These are phyloP conservation scores for Yarrowia porcina DNA, from an alignment of 805 yeast genomes.

Conservation along the genomic window DNA sequence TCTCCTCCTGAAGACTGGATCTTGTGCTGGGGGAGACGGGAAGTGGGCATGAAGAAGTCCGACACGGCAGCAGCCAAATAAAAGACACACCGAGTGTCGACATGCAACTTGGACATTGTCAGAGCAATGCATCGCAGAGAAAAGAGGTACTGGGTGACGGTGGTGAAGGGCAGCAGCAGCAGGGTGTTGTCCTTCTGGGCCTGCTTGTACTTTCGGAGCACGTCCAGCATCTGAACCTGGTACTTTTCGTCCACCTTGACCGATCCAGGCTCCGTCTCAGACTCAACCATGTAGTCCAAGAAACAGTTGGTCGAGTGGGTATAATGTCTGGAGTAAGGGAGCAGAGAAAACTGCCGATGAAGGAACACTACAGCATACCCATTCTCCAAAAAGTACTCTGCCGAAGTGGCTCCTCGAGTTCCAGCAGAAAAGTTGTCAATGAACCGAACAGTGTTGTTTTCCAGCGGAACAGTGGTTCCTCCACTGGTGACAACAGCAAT, in stretches of 20 bases:
- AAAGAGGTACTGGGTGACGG: slow-evolving; percentile 89
- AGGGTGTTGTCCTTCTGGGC: slow-evolving; percentile 53
- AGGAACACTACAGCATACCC: slow-evolving; percentile 92
- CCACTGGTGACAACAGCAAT: slow-evolving; percentile 90
- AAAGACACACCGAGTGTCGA: slow-evolving; percentile 52
- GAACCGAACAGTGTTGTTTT: slow-evolving; percentile 92
- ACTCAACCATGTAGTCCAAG: slow-evolving; percentile 69
- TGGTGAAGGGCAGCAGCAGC: slow-evolving; percentile 83
- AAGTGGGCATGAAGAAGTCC: slow-evolving; percentile 87
- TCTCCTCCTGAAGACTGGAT: slow-evolving; percentile 83
- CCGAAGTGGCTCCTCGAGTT: slow-evolving; percentile 94
- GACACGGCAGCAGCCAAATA: slow-evolving; percentile 97
- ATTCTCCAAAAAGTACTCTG: slow-evolving; percentile 79
- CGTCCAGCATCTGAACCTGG: slow-evolving; percentile 57
- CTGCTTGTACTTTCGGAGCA: slow-evolving; percentile 48
- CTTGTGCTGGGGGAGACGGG: slow-evolving; percentile 87
- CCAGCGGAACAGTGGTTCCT: slow-evolving; percentile 97
- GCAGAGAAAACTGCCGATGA: slow-evolving; percentile 85
- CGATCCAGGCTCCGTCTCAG: slow-evolving; percentile 39
- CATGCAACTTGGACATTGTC: slow-evolving; percentile 45
- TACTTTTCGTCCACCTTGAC: slow-evolving; percentile 61
- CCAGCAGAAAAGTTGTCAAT: slow-evolving; percentile 98
- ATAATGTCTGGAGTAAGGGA: slow-evolving; percentile 87
- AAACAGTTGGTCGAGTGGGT: slow-evolving; percentile 81
- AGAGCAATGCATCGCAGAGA: slow-evolving; percentile 68